Base-by-base conservation (phyloP, 352 stramenopile genomes). In the Phytophthora multivora region DNA sequence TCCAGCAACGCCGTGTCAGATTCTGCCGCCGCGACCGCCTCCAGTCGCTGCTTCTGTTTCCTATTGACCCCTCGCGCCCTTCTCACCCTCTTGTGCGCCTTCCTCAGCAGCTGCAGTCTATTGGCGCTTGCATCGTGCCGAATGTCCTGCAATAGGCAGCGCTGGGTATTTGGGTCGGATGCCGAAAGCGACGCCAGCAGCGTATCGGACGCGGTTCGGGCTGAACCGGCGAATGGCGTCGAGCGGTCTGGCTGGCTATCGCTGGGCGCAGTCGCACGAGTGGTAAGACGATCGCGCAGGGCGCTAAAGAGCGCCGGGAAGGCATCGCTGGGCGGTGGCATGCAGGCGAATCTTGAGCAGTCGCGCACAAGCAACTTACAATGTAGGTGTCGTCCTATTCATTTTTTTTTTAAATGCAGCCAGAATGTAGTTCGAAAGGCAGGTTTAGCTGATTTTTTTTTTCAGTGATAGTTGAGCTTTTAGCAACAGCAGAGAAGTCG, bases 261-360 rank as follows among this genome's bases (percentile, higher is more conserved):
- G 31, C 31, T 33, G 10, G 42, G 18, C 5, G 16, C 12, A 18
- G 36, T 15, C 30, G 41, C 43, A 3, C 36, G 21, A 25, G n/a
- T 28, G 31, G 39, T 21, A 21, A 70, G 48, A 42, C 49, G 62
- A 28, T 39, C 23, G n/a, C 62, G 55, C 23, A 71, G 42, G 13
- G 49, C 41, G 4, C 16, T 19, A 30, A 71, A 71, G 18, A 71
- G 56, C 55, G 42, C 45, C 9, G 55, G 62, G 26, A 70, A 70
- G 21, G 60, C 35, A 30, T 48, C 61, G 26, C 41, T 61, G 16
- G 59, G 31, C 23, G 41, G 45, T 18, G 36, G 23, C 59, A 59
- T 60, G 28, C 38, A 15, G 18, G 11, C 9, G 30, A 23, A 52
- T 59, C 49, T 53, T 54, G 49, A 53, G 60, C 49, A 39, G 58